phyloP scores from a whole-genome alignment of 2,329 filamentous ascomycete genomes.

The Fusarium secorum region DNA sequence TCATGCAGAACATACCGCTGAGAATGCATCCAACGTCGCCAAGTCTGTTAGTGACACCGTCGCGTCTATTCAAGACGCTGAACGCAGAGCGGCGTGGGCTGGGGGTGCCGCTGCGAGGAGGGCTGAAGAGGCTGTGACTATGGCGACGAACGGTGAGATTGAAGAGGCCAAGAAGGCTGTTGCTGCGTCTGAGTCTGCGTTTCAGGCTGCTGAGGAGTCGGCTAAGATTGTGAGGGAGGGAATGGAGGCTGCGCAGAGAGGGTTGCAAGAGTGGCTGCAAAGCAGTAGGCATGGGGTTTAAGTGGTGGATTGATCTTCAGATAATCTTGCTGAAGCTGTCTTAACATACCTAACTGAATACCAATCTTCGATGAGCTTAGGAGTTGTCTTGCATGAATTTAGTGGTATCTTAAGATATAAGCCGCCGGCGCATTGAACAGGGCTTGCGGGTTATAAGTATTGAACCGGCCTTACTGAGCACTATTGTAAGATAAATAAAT shows the following conservation, averaged over 20 bases:
- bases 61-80: slow-evolving; percentile 9
- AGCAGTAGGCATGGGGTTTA: slow-evolving; percentile 20
- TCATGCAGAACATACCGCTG: slow-evolving; percentile 4
- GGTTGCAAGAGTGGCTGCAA: slow-evolving; percentile 25
- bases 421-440: too few relatives aligned
- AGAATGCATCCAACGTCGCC: not conserved
- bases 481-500: too few relatives aligned
- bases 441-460: too few relatives aligned
- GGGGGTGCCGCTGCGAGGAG: slow-evolving; percentile 9
- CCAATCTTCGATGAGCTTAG: fast-evolving
- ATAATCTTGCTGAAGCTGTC: fast-evolving
- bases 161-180: slow-evolving; percentile 2
- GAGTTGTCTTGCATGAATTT: fast-evolving
- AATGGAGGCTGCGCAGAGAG: slow-evolving; percentile 15
- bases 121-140: slow-evolving; percentile 12
- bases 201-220: slow-evolving; percentile 10
- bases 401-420: too few relatives aligned
- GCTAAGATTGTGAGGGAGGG: slow-evolving; percentile 10
- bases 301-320: fast-evolving
- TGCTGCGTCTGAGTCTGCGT: slow-evolving; percentile 18
- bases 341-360: fast-evolving
- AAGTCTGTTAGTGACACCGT: slow-evolving; percentile 2
- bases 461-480: too few relatives aligned
- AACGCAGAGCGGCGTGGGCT: slow-evolving; percentile 8
- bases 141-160: slow-evolving; percentile 20